Evolutionary conservation across 2,329 filamentous ascomycete species (phyloP).

Genomic region (Canariomyces notabilis): DNA sequence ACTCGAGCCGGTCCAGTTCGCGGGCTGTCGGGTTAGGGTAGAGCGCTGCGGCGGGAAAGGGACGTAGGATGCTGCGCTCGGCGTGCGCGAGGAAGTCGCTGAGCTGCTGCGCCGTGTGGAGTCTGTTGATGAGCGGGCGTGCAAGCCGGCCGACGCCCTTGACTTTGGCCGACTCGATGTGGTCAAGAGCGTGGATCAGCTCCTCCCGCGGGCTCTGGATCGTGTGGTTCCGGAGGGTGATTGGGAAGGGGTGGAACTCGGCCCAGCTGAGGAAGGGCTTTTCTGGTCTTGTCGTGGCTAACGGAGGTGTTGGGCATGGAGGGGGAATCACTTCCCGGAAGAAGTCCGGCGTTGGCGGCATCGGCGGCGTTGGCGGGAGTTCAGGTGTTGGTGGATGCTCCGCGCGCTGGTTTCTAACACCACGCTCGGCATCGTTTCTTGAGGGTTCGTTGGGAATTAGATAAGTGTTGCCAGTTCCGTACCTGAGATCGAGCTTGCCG

Average conservation of each 20-base stretch:
- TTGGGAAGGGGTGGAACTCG: not conserved
- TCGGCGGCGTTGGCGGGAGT: too few species aligned
- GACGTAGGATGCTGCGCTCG: conserved; percentile 7
- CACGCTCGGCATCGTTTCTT: too few species aligned
- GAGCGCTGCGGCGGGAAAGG: not conserved
- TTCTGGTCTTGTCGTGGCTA: not conserved
- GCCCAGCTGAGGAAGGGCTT: conserved; percentile 1
- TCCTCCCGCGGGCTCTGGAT: conserved; percentile 5
- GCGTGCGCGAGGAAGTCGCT: conserved; percentile 3
- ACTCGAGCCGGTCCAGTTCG: conserved; percentile 9
- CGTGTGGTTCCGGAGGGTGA: not conserved
- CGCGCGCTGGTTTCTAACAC: too few species aligned
- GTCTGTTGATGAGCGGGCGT: conserved; percentile 10
- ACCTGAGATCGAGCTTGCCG: too few species aligned
- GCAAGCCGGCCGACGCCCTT: conserved; percentile 11
- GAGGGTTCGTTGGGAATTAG: too few species aligned
- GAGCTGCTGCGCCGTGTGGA: conserved; percentile 1
- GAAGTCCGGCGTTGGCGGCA: too few species aligned
- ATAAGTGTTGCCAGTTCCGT: too few species aligned
- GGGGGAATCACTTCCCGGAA: not conserved
- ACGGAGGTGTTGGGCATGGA: not conserved
- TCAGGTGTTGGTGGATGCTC: too few species aligned
- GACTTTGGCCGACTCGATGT: conserved; percentile 3
- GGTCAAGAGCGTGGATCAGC: conserved; percentile 6
- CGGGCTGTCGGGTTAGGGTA: not conserved